Base-by-base conservation (phyloP, 495 filamentous ascomycete genomes). In the Lophium mytilinum region DNA sequence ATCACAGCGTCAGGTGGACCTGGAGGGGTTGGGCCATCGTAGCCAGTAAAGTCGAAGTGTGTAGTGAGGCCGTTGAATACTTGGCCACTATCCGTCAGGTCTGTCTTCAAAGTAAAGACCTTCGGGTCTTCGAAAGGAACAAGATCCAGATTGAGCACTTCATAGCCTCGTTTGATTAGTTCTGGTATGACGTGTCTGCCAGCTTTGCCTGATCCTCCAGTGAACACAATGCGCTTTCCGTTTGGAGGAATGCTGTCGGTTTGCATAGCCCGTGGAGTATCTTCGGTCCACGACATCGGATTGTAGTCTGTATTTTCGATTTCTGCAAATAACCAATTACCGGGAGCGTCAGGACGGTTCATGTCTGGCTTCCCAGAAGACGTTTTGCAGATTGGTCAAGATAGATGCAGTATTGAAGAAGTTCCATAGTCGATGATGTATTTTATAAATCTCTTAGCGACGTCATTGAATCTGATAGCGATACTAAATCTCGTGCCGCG, bases 111-210 rank as follows among this genome's bases (percentile, higher is more conserved):
- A 2, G 81, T 84, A 60, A 79, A 76, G 48, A 84, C 78, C 17
- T 73, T 71, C 4, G 70, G 69, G 42, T 76, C 59, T 64, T 60
- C 65, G 10, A 75, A 66, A 9, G 78, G 73, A 24, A 77, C 66
- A 0, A 83, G 69, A 68, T 84, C 82, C 21, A 84, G 70, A 54
- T 84, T 85, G 19, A 83, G 72, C 50, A 85, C 69, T 57, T 73
- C 60, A 61, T 83, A 75, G 51, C 79, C 80, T 60, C 70, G 66
- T 9, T 69, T 63, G 21, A 81, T 67, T 21, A 85, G 72, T 37
- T 82, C 73, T 14, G 73, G 69, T 41, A 85, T 81, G 33, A 76
- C 69, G 66, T 83, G 75, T 53, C 79, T 75, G 10, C 81, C 81
- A 12, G 79, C 81, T 69, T 83, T 81, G 7, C 82, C 80, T 48